Evolutionary conservation across 2,329 filamentous ascomycete genomes (phyloP).

Genomic region (Sporothrix protearum): DNA sequence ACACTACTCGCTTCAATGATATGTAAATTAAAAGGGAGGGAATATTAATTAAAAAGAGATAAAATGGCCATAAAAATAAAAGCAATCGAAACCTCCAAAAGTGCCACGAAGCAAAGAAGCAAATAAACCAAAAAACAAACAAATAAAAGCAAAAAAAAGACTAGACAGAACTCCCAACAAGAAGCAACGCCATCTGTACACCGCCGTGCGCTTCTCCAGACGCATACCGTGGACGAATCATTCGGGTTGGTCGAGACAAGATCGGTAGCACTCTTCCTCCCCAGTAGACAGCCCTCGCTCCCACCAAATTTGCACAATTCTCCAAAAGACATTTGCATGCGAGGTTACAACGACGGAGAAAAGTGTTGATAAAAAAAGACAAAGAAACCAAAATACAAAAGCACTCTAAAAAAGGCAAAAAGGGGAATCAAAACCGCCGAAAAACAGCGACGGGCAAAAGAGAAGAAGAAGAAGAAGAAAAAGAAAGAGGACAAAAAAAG

Average conservation of each 20-base stretch:
- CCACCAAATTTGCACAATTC: not conserved
- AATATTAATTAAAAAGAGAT: not conserved
- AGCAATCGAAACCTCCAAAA: not conserved
- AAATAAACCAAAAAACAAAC: not conserved
- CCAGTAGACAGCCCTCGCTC: not conserved
- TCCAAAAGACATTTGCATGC: not conserved
- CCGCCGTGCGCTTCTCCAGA: not conserved
- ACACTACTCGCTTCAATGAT: not conserved
- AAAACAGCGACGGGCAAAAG: not conserved
- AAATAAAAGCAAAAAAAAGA: not conserved
- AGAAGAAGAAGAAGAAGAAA: not conserved
- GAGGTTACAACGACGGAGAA: not conserved
- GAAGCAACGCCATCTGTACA: not conserved
- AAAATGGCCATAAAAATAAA: not conserved
- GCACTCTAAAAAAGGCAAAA: conserved; percentile 18
- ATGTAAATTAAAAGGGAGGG: conserved; percentile 1
- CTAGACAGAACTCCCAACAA: not conserved
- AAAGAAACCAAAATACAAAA: not conserved
- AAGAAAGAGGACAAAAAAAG: not conserved
- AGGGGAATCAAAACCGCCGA: conserved; percentile 21
- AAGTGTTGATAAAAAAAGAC: not conserved
- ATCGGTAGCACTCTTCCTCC: not conserved
- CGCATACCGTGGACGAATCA: not conserved
- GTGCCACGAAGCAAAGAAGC: not conserved
- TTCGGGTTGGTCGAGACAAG: not conserved